Conservation (phyloP, 768 basidiomycete species). For the Phylloporus rhodoxanthus region DNA sequence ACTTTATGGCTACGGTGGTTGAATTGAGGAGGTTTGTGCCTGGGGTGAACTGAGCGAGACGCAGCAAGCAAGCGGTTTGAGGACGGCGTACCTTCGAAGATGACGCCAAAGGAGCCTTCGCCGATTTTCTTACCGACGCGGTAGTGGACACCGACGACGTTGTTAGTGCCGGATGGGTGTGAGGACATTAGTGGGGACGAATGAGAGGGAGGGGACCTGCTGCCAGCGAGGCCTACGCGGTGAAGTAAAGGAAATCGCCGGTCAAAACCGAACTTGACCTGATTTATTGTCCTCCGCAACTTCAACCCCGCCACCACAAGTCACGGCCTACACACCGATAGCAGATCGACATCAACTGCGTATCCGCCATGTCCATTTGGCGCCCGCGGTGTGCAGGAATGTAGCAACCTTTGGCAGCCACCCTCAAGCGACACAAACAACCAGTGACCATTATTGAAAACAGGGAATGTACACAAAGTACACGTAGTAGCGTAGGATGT, state of each 20-base stretch:
- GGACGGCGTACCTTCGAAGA: conserved; percentile 65
- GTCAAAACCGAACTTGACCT: conserved; percentile 27
- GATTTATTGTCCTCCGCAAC: conserved; percentile 10
- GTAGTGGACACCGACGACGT: conserved; percentile 94
- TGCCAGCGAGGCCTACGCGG: conserved; percentile 29
- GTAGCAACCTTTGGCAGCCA: too few relatives aligned
- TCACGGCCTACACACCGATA: background rate
- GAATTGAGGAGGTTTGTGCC: conserved; percentile 98
- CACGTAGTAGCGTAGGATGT: conserved; percentile 14
- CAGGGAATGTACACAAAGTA: conserved; percentile 13
- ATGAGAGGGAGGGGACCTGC: background rate
- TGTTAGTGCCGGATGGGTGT: conserved; percentile 56
- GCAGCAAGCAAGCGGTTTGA: background rate
- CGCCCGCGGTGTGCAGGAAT: too few relatives aligned
- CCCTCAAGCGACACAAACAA: too few relatives aligned
- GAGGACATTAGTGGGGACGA: conserved; percentile 41
- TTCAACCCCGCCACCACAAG: conserved; percentile 5
- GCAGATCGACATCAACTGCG: too few relatives aligned
- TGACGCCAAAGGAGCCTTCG: conserved; percentile 97
- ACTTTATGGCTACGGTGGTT: conserved; percentile 99
- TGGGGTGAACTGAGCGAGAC: conserved; percentile 28
- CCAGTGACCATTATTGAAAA: conserved; percentile 1
- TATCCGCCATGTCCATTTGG: too few relatives aligned
- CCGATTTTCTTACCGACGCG: conserved; percentile 99
- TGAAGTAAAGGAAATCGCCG: conserved; percentile 30